Base-by-base conservation (phyloP, 2,329 filamentous ascomycete species). In the Curvularia sp. region DNA sequence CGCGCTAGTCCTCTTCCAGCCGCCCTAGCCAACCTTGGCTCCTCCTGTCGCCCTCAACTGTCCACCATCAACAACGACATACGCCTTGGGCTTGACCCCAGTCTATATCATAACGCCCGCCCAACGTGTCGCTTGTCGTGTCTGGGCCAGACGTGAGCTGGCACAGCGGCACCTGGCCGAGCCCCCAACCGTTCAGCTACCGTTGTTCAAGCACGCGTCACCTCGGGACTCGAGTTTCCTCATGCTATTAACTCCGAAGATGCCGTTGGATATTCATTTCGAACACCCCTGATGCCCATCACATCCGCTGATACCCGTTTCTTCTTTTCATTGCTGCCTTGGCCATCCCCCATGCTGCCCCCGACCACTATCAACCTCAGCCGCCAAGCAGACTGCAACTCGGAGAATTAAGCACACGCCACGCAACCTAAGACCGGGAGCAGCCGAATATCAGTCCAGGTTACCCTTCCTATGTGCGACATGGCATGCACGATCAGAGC, bases 391-490 rank as follows among this genome's bases (percentile, higher is more conserved):
- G 34, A 32, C 46, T 55, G 52, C 21, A 32, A 27, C 28, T 41
- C 56, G 41, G 52, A 51, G 47, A 55, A 51, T 59, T 42, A 55
- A 48, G 52, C 56, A 55, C 52, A 55, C 47, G 12, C 51, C 38
- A 43, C 34, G 32, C 42, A 41, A 47, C 43, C 52, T 19, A 55
- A 47, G 46, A 59, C 42, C 52, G 56, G 56, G 56, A 59, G 56
- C 39, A 59, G 56, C 56, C 56, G 56, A 41, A 41, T 28, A 41
- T 48, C 27, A 41, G 21, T 25, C 49, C 47, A 56, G 53, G 48
- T 45, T 57, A 54, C 27, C 50, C 55, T 27, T 57, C 45, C 36
- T 28, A 30, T 43, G 28, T 9, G 32, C 18, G 39, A 38, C 50
- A 39, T 27, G 25, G 25, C n/a, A 27, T 53, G 36, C 27, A 49